phyloP scores from a whole-genome alignment of 2,329 filamentous ascomycete genomes.

The Phialophora expanda region DNA sequence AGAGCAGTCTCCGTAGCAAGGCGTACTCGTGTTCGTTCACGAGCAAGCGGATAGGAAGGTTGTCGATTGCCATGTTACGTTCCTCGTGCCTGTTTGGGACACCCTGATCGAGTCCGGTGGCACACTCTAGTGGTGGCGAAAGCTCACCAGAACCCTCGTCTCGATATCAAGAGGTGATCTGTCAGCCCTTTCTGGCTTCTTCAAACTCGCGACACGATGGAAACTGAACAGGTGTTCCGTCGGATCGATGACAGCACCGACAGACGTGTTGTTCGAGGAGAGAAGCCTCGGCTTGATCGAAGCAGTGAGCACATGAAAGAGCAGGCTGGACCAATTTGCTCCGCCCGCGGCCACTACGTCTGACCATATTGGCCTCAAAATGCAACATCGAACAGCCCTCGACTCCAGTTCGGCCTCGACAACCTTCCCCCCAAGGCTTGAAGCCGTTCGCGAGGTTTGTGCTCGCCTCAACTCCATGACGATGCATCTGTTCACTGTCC shows the following conservation, averaged over 20 bases:
- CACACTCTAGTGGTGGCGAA: neutral
- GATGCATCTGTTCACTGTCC: neutral
- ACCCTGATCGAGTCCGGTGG: neutral
- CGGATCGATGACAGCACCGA: neutral
- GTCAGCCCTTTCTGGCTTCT: neutral
- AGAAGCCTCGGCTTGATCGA: neutral
- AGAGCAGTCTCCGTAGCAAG: conserved; percentile 24
- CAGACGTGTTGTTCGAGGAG: neutral
- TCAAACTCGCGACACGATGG: neutral
- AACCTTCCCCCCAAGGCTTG: neutral
- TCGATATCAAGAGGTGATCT: neutral
- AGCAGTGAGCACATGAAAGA: neutral
- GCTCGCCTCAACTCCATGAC: neutral
- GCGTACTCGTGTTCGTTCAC: conserved; percentile 37
- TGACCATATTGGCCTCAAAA: neutral
- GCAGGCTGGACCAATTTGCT: neutral
- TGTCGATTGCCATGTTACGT: conserved; percentile 23
- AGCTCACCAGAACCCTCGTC: neutral
- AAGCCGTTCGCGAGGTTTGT: neutral
- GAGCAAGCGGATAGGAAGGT: conserved; percentile 28
- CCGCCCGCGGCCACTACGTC: neutral
- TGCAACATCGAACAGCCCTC: neutral
- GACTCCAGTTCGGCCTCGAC: neutral
- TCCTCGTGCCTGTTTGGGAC: neutral
- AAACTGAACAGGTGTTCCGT: neutral